phyloP scores from a whole-genome alignment of 495 filamentous ascomycete species.

The Acidiella bohemica region DNA sequence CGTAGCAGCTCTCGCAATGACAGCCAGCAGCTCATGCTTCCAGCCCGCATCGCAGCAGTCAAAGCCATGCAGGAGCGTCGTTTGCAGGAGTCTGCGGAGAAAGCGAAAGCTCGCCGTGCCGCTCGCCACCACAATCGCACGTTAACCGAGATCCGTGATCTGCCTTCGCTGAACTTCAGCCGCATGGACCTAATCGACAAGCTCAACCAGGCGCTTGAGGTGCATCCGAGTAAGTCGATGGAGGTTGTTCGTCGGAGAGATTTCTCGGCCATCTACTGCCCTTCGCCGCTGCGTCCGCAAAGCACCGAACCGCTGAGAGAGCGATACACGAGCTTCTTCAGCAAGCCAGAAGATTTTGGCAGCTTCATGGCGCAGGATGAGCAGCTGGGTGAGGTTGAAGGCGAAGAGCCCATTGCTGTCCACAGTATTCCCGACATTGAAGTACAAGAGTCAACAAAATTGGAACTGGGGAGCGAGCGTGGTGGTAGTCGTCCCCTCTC shows the following conservation, averaged over 20 bases:
- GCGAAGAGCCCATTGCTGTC: background rate
- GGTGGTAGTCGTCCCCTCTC: constrained; percentile 18
- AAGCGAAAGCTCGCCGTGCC: constrained; percentile 16
- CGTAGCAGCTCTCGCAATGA: constrained; percentile 16
- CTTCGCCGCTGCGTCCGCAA: constrained; percentile 19
- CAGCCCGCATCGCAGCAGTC: constrained; percentile 19
- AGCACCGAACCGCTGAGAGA: constrained; percentile 23
- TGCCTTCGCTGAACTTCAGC: constrained; percentile 31
- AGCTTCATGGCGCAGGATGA: constrained; percentile 7
- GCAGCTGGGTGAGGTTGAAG: constrained; percentile 1
- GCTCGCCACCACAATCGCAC: constrained; percentile 17
- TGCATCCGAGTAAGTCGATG: constrained; percentile 19
- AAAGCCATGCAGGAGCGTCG: constrained; percentile 21
- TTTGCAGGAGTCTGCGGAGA: constrained; percentile 17
- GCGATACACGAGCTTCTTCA: constrained; percentile 29
- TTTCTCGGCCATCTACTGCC: constrained; percentile 19
- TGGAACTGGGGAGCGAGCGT: constrained; percentile 2
- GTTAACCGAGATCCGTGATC: constrained; percentile 22
- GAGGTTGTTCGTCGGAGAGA: constrained; percentile 18
- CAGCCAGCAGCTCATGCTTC: constrained; percentile 21
- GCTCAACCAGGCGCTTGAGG: constrained; percentile 26
- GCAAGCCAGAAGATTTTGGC: constrained; percentile 22
- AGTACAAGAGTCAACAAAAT: constrained; percentile 10
- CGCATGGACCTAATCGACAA: constrained; percentile 28
- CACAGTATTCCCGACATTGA: constrained; percentile 8